Percentiles rank a stretch among this genome's conserved stretches.
Evolutionary conservation across 1,284 basidiomycete species (phyloP).

Genomic region (Heimioporus retisporus): DNA sequence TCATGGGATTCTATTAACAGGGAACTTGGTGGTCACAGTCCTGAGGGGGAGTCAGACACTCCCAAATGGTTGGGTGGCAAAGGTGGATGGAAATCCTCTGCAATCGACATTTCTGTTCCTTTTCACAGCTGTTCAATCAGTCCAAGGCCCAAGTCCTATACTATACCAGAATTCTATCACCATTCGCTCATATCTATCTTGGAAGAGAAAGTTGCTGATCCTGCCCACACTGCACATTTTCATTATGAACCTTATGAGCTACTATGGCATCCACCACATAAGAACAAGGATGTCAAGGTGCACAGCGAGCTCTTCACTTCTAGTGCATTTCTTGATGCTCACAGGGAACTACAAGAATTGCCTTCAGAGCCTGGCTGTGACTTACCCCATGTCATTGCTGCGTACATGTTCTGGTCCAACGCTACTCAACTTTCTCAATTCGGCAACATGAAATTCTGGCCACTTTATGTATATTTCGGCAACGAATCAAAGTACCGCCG

Average conservation of each 20-base stretch:
- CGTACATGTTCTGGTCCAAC: not conserved
- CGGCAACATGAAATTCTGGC: slow-evolving; percentile 23
- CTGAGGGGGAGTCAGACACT: too few relatives aligned
- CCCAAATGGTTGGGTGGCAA: not conserved
- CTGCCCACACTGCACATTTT: not conserved
- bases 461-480: slow-evolving; percentile 49
- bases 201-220: slow-evolving; percentile 3
- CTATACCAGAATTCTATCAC: slow-evolving; percentile 1
- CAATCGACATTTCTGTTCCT: slow-evolving; percentile 3
- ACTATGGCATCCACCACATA: too few relatives aligned
- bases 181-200: slow-evolving; percentile 8
- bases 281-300: too few relatives aligned
- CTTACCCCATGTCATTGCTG: not conserved
- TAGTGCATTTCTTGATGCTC: too few relatives aligned
- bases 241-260: too few relatives aligned
- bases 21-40: too few relatives aligned
- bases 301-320: too few relatives aligned
- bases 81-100: slow-evolving; percentile 26
- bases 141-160: slow-evolving; percentile 6
- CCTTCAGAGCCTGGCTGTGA: too few relatives aligned
- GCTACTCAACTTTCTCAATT: not conserved
- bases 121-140: slow-evolving; percentile 1
- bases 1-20: too few relatives aligned
- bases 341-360: too few relatives aligned
- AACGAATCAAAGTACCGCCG: slow-evolving; percentile 48